Percentiles rank a stretch among this genome's conserved stretches.
phyloP scores from a whole-genome alignment of 2,329 filamentous ascomycete genomes.

The Venturia aucupariae region DNA sequence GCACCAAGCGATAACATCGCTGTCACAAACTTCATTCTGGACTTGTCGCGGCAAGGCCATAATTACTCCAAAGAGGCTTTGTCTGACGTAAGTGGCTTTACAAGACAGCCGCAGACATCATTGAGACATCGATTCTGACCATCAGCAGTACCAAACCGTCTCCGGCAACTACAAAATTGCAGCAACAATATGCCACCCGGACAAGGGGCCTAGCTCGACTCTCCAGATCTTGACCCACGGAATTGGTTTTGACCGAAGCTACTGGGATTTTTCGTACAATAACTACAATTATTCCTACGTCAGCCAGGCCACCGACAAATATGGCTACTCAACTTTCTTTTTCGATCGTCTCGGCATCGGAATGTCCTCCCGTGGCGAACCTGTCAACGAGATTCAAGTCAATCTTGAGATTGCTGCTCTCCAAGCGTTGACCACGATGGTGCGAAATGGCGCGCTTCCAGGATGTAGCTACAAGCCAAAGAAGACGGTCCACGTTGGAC shows the following conservation, averaged over 20 bases:
- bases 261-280: slow-evolving; percentile 37
- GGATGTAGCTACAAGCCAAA: slow-evolving; percentile 29
- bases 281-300: slow-evolving; percentile 56
- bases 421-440: slow-evolving; percentile 40
- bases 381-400: slow-evolving; percentile 51
- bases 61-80: slow-evolving; percentile 41
- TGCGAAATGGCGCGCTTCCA: slow-evolving; percentile 39
- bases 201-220: slow-evolving; percentile 28
- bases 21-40: slow-evolving; percentile 46
- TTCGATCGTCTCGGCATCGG: slow-evolving; percentile 56
- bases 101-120: too few species aligned
- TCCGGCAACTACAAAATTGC: slow-evolving; percentile 48
- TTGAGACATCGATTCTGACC: neutral
- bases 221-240: slow-evolving; percentile 45
- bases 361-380: slow-evolving; percentile 48
- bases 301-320: slow-evolving; percentile 41
- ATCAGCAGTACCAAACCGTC: slow-evolving; percentile 38
- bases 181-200: slow-evolving; percentile 53
- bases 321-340: slow-evolving; percentile 49
- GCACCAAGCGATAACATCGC: slow-evolving; percentile 45
- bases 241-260: slow-evolving; percentile 45
- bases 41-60: slow-evolving; percentile 39
- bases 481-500: slow-evolving; percentile 51
- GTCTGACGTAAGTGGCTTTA: slow-evolving; percentile 30
- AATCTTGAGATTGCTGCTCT: slow-evolving; percentile 51